Evolutionary conservation across 202 grass and related monocot species (phyloP), one percentile per base, ranked within the genome.

Genomic region (Cymbopogon flexuosus): DNA sequence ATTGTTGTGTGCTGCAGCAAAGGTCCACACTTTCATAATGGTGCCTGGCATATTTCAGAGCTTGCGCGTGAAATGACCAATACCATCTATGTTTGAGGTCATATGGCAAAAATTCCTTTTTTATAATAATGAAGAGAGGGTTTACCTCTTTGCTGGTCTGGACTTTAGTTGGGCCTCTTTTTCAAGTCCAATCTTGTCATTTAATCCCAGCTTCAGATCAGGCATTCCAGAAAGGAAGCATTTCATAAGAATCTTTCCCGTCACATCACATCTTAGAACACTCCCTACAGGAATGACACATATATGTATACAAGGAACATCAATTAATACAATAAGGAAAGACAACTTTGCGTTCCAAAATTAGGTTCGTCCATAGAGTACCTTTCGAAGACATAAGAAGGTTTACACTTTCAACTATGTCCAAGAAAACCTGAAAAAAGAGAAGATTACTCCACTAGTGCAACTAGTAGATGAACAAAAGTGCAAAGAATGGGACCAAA

Each of bases 301-400:
- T 23, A 37, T 56, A 73, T 54, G n/a, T 57, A 8, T 19, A 79
- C 10, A 80, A 57, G 40, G 14, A 39, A 27, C 33, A 62, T 68
- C 68, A 80, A 19, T 79, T 45, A 66, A 22, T 1, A 34, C 31
- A 83, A 86, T 46, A 72, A 3, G 51, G 42, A 82, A 82, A 81
- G 23, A 70, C 18, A 72, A 29, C 9, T 58, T 14, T 42, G 70
- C 27, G 56, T 11, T 27, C 60, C 30, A 77, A 83, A 64, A 56
- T 23, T 75, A 58, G 52, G 67, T 47, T 22, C 47, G 18, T 70
- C 40, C 40, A 84, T 59, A 62, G 61, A 73, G 62, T 89, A 96
- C 96, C 96, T 96, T 99, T 99, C 10, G 96, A 99, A 69, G 96
- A 99, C 96, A 99, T 99, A 42, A 99, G 96, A 87, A 99, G 96